Evolutionary conservation across 768 basidiomycete species (phyloP).

Genomic region (Tremella yokohamensis): DNA sequence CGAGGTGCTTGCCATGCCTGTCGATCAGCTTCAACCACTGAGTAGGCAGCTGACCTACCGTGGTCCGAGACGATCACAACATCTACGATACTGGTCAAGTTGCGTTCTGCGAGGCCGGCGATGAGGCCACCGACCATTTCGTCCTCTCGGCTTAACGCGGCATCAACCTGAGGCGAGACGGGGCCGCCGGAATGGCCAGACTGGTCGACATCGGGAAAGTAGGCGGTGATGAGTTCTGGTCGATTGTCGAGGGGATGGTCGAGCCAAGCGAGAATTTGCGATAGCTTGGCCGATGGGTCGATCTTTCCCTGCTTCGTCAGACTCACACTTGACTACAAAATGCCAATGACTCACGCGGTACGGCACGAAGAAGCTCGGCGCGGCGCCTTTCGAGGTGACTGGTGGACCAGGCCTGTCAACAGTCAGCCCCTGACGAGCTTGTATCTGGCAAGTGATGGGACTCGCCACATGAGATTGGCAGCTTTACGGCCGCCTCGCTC

Average conservation of each 20-base stretch:
- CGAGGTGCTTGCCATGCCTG: conserved; percentile 92
- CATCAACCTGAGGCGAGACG: conserved; percentile 51
- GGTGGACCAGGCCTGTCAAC: conserved; percentile 78
- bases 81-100: conserved; percentile 77
- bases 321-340: neutral
- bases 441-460: too few relatives aligned
- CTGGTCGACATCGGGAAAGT: conserved; percentile 27
- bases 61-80: conserved; percentile 67
- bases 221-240: conserved; percentile 74
- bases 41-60: conserved; percentile 13
- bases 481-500: conserved; percentile 60
- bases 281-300: conserved; percentile 64
- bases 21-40: conserved; percentile 56
- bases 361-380: conserved; percentile 72
- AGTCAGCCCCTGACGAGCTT: neutral
- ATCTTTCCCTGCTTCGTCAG: conserved; percentile 8
- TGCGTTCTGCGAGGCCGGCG: conserved; percentile 61
- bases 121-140: conserved; percentile 69
- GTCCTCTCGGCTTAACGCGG: conserved; percentile 67
- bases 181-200: conserved; percentile 24
- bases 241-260: conserved; percentile 68
- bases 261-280: conserved; percentile 76
- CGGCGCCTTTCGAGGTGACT: conserved; percentile 61
- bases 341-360: conserved; percentile 62
- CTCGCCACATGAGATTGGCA: conserved; percentile 1